Base-by-base conservation (phyloP, 208 protist genomes). In the Leishmania amazonensis region DNA sequence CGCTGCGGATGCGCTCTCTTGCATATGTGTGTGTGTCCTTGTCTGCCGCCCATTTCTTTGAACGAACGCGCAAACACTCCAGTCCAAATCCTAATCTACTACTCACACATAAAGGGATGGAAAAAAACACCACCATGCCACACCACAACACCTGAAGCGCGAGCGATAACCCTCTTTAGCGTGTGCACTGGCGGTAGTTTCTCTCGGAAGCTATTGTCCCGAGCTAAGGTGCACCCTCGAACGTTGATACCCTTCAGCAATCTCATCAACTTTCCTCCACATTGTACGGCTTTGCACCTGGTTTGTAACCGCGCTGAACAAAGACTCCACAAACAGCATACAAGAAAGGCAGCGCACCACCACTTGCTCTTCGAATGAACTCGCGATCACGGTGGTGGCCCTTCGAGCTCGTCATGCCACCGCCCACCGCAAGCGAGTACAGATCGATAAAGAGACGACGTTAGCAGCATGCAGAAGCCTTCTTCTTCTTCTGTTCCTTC, bases 391-490 rank as follows among this genome's bases (percentile, higher is more conserved):
- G 28, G 35, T 68, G 35, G 42, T 51, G 54, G 35, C 38, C 6
- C 75, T 65, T 35, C 7, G 28, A 68, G 51, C 45, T 60, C 31
- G 72, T 42, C 5, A 40, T 40, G 72, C 28, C 72, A 38, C 31
- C 49, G 49, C 28, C 1, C 15, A 60, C 45, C 17, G 31, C 28
- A 17, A 31, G 49, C 31, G 21, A 42, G 35, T 78, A 64, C 40
- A 31, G 35, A 31, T 53, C 35, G 53, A 78, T 35, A 65, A 62
- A 51, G 53, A 42, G 3, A 51, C 28, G 24, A 5, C 38, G 72
- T 84, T 88, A 83, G 84, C 85, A 93, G 74, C 90, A 93, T 24
- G 83, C 87, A 71, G 75, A 90, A 9, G 81, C 85, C 85, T 91
- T 87, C 79, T 91, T 91, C 86, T 95, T 75, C 72, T 87, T 85